These are phyloP conservation scores for Blastobotrys raffinosifermentans DNA, from an alignment of 1,139 yeast genomes.

Conservation along the genomic window DNA sequence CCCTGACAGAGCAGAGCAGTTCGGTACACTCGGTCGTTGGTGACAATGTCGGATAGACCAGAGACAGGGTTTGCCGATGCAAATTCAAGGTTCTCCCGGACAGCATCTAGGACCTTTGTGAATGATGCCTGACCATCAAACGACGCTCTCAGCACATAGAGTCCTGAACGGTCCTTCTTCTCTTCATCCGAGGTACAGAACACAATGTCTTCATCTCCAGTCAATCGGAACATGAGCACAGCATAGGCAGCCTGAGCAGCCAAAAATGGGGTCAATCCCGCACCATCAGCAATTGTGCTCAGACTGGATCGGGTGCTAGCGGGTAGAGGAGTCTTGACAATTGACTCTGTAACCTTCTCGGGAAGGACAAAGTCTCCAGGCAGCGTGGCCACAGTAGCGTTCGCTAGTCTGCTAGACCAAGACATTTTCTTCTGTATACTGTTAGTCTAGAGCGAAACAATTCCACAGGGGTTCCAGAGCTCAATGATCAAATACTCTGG, in stretches of 20 bases:
- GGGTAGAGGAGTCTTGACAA: constrained; percentile 37
- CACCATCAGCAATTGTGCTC: constrained; percentile 12
- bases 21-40: constrained; percentile 56
- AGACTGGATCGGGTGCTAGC: constrained; percentile 14
- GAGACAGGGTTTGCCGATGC: constrained; percentile 40
- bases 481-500: no score
- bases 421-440: constrained; percentile 24
- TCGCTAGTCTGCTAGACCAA: constrained; percentile 69
- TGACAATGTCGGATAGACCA: constrained; percentile 47
- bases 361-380: constrained; percentile 88
- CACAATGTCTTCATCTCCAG: constrained; percentile 94
- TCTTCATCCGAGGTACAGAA: constrained; percentile 57
- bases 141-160: constrained; percentile 55
- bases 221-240: constrained; percentile 65
- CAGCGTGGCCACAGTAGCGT: constrained; percentile 77
- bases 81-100: constrained; percentile 40
- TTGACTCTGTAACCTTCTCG: constrained; percentile 62
- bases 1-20: constrained; percentile 49
- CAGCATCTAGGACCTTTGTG: constrained; percentile 43
- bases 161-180: constrained; percentile 30
- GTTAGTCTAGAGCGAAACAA: no score
- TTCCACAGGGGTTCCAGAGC: no score
- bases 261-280: constrained; percentile 34
- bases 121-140: constrained; percentile 46
- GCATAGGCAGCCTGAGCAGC: constrained; percentile 65